Evolutionary conservation across 2,329 filamentous ascomycete genomes (phyloP).

Genomic region (Ceratocystis ficicola): DNA sequence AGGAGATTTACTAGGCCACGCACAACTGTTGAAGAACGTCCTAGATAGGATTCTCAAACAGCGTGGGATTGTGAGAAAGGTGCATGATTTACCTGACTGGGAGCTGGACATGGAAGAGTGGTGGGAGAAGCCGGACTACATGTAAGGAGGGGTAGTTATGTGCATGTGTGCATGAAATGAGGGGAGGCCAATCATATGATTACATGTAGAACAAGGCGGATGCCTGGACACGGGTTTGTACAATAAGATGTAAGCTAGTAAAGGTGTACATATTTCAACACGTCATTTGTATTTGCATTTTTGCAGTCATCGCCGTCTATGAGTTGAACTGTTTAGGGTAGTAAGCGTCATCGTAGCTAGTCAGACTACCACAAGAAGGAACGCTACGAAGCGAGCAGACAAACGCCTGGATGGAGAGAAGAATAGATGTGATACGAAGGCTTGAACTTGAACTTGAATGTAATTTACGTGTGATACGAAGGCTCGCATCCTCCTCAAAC

Average conservation of each 20-base stretch:
- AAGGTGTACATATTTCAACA: neutral
- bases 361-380: neutral
- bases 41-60: conserved; percentile 10
- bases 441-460: too few relatives aligned
- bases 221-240: neutral
- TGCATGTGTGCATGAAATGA: too few relatives aligned
- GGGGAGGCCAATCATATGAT: too few relatives aligned
- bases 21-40: conserved; percentile 12
- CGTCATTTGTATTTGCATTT: too few relatives aligned
- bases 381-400: neutral
- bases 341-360: too few relatives aligned
- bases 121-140: conserved; percentile 10
- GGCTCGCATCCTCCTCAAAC: neutral
- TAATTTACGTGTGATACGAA: too few relatives aligned
- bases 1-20: conserved; percentile 20
- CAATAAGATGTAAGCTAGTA: neutral
- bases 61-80: conserved; percentile 6
- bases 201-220: too few relatives aligned
- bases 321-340: too few relatives aligned
- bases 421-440: neutral
- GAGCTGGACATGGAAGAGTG: conserved; percentile 11
- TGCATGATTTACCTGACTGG: neutral
- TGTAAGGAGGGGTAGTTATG: neutral
- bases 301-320: too few relatives aligned
- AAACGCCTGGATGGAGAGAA: neutral